Evolutionary conservation across 1,284 basidiomycete genomes (phyloP), one percentile per base, ranked within the genome.

Genomic region (Cutaneotrichosporon cyanovorans): DNA sequence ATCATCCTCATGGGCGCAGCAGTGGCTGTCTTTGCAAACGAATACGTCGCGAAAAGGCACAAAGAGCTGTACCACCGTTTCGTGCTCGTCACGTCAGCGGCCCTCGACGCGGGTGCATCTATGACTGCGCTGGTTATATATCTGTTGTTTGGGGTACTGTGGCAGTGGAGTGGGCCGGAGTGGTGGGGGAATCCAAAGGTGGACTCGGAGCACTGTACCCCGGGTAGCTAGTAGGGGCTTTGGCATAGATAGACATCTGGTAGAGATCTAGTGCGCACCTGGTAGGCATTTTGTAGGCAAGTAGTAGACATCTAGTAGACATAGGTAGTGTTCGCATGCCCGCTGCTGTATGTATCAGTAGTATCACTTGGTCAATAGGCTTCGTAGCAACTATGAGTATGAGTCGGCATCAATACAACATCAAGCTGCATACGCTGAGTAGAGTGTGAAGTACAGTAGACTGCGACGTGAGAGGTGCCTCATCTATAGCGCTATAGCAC

Each of bases 81-180:
- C 50, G 56, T 69, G 33, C 68, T 70, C 47, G 69, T 71, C 9
- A 56, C 67, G 15, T 61, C 66, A 15, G 73, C 75, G 2, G 75
- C 74, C 0, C 59, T 77, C 37, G 75, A 76, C 56, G 74, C 75
- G 0, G 75, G 65, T 3, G 71, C 68, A 11, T 64, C 62, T 3
- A 65, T 77, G 42, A 75, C 74, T 43, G 75, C 75, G 7, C 50
- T 77, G 45, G 55, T 57, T 5, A 72, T 75, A 14, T 77, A 76
- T 53, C 32, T 75, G 8, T 36, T 73, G 11, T 73, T 73, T 47
- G 57, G 62, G 7, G 46, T 72, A 12, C 43, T 63, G 10, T 50
- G 50, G 18, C 58, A 48, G 4, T 63, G 62, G 61, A 51, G 51
- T 11, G 65, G 63, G 2, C 63, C 64, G 0, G 40, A 53, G 3